Conservation (phyloP, 352 stramenopile genomes). For the Globisporangium lucens region DNA sequence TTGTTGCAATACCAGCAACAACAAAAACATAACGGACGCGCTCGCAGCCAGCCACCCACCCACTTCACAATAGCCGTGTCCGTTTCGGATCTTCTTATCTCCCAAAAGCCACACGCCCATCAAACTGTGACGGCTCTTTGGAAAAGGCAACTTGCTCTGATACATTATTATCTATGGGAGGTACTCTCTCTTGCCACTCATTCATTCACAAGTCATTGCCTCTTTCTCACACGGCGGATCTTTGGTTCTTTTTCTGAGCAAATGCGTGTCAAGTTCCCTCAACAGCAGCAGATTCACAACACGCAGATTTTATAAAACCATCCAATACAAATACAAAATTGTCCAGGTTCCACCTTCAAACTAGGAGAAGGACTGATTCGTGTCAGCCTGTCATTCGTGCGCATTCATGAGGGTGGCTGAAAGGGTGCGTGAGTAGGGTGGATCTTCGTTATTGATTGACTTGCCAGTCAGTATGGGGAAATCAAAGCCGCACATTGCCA, state of each 20-base stretch:
- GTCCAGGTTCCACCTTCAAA: background rate
- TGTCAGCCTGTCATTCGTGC: background rate
- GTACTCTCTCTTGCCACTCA: background rate
- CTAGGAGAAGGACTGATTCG: background rate
- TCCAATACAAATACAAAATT: background rate
- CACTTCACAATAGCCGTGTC: background rate
- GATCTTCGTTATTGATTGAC: background rate
- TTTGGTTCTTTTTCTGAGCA: background rate
- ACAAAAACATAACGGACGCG: constrained; percentile 1
- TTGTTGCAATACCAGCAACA: background rate
- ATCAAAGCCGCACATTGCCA: background rate
- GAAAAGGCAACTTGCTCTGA: background rate
- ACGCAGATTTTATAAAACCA: background rate
- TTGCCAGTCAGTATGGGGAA: background rate
- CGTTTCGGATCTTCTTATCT: constrained; percentile 4
- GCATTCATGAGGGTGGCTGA: background rate
- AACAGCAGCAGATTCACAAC: background rate
- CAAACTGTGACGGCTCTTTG: background rate
- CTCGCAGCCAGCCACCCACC: background rate
- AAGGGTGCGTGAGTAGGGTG: background rate
- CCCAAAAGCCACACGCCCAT: background rate
- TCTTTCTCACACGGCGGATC: background rate
- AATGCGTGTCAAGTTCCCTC: background rate
- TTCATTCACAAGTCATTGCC: background rate
- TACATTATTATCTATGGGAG: too few species aligned